phyloP scores from a whole-genome alignment of 257 asterid species.

The Thymus quinquecostatus region DNA sequence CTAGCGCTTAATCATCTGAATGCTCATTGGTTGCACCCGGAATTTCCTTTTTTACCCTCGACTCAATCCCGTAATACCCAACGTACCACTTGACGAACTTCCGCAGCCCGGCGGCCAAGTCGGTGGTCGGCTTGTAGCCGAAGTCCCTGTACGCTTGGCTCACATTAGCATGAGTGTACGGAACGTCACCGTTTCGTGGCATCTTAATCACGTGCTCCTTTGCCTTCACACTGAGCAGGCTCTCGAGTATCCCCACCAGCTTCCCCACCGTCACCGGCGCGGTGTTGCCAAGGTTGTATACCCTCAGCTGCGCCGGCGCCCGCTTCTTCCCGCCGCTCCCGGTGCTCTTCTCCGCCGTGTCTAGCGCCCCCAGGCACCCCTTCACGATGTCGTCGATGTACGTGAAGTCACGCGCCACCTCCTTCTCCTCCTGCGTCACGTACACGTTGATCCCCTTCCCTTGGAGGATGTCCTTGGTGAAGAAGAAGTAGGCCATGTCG shows the following conservation, averaged over 20 bases:
- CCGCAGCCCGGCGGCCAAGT: constrained; percentile 72
- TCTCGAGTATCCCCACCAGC: constrained; percentile 77
- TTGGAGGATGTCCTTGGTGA: constrained; percentile 82
- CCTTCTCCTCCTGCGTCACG: constrained; percentile 68
- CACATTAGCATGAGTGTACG: constrained; percentile 92
- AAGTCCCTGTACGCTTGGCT: constrained; percentile 81
- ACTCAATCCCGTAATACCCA: constrained; percentile 75
- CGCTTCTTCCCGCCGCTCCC: constrained; percentile 89
- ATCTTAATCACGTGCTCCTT: constrained; percentile 73
- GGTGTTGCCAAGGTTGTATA: constrained; percentile 88
- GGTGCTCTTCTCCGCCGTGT: constrained; percentile 98
- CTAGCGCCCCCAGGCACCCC: constrained; percentile 89
- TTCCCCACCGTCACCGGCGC: constrained; percentile 92
- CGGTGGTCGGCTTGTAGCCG: constrained; percentile 93
- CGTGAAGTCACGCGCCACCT: constrained; percentile 99
- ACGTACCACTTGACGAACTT: constrained; percentile 92
- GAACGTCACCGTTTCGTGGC: constrained; percentile 99
- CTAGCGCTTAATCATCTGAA: constrained; percentile 42
- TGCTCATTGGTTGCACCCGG: constrained; percentile 32
- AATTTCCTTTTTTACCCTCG: constrained; percentile 75
- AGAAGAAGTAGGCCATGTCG: constrained; percentile 94
- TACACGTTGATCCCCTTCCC: constrained; percentile 71
- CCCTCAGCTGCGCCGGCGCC: constrained; percentile 85
- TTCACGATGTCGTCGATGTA: constrained; percentile 88
- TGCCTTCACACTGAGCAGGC: constrained; percentile 59